phyloP scores from a whole-genome alignment of 208 protist species.

The Leishmania martiniquensis region DNA sequence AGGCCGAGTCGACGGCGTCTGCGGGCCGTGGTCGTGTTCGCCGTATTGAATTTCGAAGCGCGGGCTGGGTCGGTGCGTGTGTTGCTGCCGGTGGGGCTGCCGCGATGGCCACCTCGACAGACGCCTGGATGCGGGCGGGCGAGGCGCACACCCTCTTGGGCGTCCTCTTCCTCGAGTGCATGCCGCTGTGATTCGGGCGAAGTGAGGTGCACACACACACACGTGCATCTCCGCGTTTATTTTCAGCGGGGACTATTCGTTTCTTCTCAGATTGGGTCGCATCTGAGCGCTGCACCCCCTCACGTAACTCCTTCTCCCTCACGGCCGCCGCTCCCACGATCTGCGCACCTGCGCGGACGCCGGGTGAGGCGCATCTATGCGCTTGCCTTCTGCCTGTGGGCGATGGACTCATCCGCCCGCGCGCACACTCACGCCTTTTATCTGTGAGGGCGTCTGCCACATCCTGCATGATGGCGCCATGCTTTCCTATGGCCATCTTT shows the following conservation, averaged over 20 bases:
- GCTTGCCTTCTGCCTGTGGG: not conserved
- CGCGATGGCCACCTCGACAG: not conserved
- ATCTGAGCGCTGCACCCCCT: not conserved
- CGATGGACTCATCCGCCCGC: not conserved
- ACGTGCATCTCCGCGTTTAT: not conserved
- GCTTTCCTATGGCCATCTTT: no score
- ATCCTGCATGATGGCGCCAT: no score
- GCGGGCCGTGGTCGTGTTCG: not conserved
- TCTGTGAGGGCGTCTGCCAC: no score
- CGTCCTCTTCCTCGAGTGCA: conserved; percentile 2
- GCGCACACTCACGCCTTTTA: not conserved
- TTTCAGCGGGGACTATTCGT: no score
- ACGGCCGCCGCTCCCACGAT: no score
- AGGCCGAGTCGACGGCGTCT: not conserved
- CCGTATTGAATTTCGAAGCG: conserved; percentile 20
- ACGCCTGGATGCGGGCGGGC: conserved; percentile 13
- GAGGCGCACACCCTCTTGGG: conserved; percentile 18
- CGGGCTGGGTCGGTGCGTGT: conserved; percentile 27
- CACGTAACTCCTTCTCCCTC: not conserved
- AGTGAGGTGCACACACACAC: not conserved
- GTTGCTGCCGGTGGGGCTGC: conserved; percentile 20
- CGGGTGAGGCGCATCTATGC: not conserved
- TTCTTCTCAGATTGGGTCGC: not conserved
- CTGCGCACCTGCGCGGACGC: no score
- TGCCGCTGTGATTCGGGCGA: not conserved